A percentile compares a stretch with the other conserved stretches of the same genome.
phyloP scores from a whole-genome alignment of 805 yeast genomes.

The Candida germanica region DNA sequence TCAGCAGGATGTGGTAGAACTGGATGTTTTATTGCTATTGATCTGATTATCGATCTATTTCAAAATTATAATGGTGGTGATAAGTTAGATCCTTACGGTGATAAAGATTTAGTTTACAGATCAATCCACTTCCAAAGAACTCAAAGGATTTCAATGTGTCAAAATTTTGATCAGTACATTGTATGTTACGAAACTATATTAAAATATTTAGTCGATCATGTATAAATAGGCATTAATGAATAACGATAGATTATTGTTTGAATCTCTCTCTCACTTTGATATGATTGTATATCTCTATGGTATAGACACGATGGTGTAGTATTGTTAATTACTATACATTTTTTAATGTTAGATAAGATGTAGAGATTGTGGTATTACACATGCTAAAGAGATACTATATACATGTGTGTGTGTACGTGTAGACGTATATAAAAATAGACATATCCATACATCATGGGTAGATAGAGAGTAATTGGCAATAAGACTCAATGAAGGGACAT shows the following conservation, averaged over 20 bases:
- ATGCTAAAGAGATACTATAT: too few relatives aligned
- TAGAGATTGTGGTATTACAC: too few relatives aligned
- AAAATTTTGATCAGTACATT: conserved; percentile 69
- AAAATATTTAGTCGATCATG: conserved; percentile 15
- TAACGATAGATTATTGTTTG: conserved; percentile 11
- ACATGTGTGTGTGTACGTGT: too few relatives aligned
- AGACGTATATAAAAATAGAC: too few relatives aligned
- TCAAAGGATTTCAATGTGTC: conserved; percentile 83
- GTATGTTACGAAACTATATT: conserved; percentile 67
- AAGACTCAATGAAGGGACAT: too few relatives aligned
- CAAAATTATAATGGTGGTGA: conserved; percentile 1
- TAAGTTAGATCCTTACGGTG: conserved; percentile 18
- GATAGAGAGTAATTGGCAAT: too few relatives aligned
- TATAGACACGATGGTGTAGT: too few relatives aligned
- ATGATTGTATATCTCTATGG: too few relatives aligned
- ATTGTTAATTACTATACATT: too few relatives aligned
- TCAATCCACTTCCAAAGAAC: conserved; percentile 65
- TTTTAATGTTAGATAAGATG: too few relatives aligned
- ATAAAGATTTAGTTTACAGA: conserved; percentile 56
- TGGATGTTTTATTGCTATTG: conserved; percentile 49
- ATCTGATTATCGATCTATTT: conserved; percentile 33
- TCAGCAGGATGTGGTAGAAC: conserved; percentile 63
- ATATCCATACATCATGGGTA: too few relatives aligned
- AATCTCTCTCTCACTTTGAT: too few relatives aligned
- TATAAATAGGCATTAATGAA: conserved; percentile 9